These are phyloP conservation scores for Daedaleopsis sinensis DNA, from an alignment of 768 basidiomycete species.

Conservation along the genomic window DNA sequence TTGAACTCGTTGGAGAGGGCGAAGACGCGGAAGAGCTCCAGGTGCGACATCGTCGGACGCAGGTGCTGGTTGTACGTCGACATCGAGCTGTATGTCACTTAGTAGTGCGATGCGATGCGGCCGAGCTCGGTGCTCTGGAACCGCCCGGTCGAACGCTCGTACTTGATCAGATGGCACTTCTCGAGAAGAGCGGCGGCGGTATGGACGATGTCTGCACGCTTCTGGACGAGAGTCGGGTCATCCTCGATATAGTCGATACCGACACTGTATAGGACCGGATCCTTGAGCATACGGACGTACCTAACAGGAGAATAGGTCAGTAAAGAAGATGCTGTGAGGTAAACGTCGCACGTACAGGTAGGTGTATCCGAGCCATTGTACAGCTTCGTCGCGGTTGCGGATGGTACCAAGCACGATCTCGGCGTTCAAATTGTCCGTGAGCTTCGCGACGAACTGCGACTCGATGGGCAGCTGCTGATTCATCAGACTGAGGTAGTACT, in stretches of 20 bases:
- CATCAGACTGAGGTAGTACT: slow-evolving; percentile 93
- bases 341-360: slow-evolving; percentile 66
- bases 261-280: slow-evolving; percentile 86
- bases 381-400: slow-evolving; percentile 94
- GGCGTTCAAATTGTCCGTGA: slow-evolving; percentile 96
- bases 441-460: slow-evolving; percentile 87
- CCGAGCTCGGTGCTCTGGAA: slow-evolving; percentile 95
- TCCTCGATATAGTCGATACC: slow-evolving; percentile 91
- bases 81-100: slow-evolving; percentile 96
- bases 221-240: slow-evolving; percentile 82
- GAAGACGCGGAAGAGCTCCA: slow-evolving; percentile 96
- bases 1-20: slow-evolving; percentile 96
- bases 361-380: slow-evolving; percentile 96
- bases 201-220: slow-evolving; percentile 91
- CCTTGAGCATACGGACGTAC: slow-evolving; percentile 93
- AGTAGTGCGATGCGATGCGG: slow-evolving; percentile 93
- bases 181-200: slow-evolving; percentile 92
- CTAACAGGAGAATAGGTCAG: slow-evolving; percentile 42
- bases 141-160: slow-evolving; percentile 83
- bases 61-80: slow-evolving; percentile 95
- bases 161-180: slow-evolving; percentile 93
- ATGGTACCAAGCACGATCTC: slow-evolving; percentile 96
- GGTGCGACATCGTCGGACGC: slow-evolving; percentile 78
- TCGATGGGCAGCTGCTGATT: slow-evolving; percentile 99
- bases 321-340: slow-evolving; percentile 3